Evolutionary conservation across 495 filamentous ascomycete species (phyloP).

Genomic region (Daldinia bambusicola): DNA sequence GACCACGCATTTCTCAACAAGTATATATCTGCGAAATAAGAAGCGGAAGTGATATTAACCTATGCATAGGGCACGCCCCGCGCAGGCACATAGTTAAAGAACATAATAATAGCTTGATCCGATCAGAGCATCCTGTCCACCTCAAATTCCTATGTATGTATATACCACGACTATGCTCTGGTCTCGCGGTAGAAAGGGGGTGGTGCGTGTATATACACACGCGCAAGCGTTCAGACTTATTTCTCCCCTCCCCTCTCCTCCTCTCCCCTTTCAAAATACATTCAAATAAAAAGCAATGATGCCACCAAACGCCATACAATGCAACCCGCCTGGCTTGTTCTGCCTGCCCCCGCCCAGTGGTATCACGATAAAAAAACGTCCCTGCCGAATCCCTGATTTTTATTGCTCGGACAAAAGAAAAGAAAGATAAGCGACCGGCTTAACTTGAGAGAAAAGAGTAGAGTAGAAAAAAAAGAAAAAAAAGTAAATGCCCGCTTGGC

Average conservation of each 20-base stretch:
- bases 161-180: neutral
- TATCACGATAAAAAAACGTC: slow-evolving; percentile 2
- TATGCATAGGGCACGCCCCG: neutral
- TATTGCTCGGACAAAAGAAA: neutral
- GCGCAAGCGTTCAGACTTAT: neutral
- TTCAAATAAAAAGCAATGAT: neutral
- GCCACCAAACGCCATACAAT: slow-evolving; percentile 3
- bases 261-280: neutral
- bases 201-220: neutral
- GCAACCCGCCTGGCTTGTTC: slow-evolving; percentile 7
- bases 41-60: slow-evolving; percentile 1
- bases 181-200: neutral
- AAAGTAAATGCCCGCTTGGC: neutral
- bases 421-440: neutral
- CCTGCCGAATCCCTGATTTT: neutral
- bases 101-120: neutral
- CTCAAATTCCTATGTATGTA: neutral
- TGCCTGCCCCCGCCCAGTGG: slow-evolving; percentile 14
- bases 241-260: neutral
- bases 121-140: neutral
- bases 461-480: neutral
- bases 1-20: neutral
- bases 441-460: neutral
- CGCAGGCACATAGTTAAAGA: neutral
- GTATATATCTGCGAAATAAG: neutral